A percentile compares a stretch with the other conserved stretches of the same genome.
Conservation (phyloP, 352 stramenopile species). For the Phytophthora pini region DNA sequence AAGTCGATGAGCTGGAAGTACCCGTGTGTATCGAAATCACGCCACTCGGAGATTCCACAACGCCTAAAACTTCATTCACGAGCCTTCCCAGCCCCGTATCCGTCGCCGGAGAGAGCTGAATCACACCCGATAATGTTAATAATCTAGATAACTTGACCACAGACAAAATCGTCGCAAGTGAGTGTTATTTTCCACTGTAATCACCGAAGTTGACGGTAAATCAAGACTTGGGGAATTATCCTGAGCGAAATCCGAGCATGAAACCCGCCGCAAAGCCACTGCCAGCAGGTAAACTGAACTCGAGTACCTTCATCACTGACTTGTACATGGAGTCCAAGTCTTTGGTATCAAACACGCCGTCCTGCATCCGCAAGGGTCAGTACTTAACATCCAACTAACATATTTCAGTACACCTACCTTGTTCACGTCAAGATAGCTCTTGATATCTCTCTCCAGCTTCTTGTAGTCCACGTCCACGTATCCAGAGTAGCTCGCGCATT, state of each 20-base stretch:
- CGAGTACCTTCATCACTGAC: slow-evolving; percentile 75
- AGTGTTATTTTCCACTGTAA: slow-evolving; percentile 2
- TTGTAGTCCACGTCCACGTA: slow-evolving; percentile 94
- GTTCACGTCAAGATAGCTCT: slow-evolving; percentile 78
- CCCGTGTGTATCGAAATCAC: slow-evolving; percentile 9
- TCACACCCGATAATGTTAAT: neutral
- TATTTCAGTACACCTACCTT: slow-evolving; percentile 44
- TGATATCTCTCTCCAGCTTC: slow-evolving; percentile 87
- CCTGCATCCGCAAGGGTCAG: slow-evolving; percentile 37
- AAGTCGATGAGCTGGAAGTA: neutral
- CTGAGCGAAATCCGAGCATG: slow-evolving; percentile 76
- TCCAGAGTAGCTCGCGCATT: slow-evolving; percentile 89
- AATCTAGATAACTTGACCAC: neutral
- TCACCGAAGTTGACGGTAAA: neutral
- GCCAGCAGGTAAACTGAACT: slow-evolving; percentile 79
- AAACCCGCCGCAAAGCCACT: slow-evolving; percentile 82
- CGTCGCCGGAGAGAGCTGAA: too few species aligned
- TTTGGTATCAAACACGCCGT: slow-evolving; percentile 76
- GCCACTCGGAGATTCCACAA: neutral
- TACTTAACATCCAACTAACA: neutral
- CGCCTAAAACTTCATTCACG: neutral
- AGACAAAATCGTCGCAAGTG: neutral
- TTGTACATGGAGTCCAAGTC: slow-evolving; percentile 83
- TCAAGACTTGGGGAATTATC: slow-evolving; percentile 32
- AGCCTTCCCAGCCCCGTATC: neutral